Base-by-base conservation (phyloP, 805 yeast species). In the Ogataea parapolymorpha region DNA sequence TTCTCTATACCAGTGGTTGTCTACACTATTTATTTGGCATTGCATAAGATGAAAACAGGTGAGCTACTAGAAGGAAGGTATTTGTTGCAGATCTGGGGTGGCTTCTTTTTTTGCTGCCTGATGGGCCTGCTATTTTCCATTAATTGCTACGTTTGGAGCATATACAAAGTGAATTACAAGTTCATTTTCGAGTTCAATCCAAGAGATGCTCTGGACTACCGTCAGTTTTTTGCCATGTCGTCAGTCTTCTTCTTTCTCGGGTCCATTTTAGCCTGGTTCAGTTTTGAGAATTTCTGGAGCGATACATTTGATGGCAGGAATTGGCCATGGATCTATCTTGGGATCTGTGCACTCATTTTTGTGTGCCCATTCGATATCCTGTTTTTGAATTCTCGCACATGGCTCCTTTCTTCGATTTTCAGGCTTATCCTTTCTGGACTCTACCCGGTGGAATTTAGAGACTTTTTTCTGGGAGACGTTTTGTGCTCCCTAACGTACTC, bases 381-480 rank as follows among this genome's bases (percentile, higher is more conserved):
- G 30, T 80, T 69, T 53, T 70, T 75, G 26, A 63, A 75, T n/a
- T 73, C 95, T 8, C 72, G 97, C 50, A 71, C 71, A 43, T 93
- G 97, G 97, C 54, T 91, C 2, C 67, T 82, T 14, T 64, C 80
- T 11, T 80, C 95, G 0, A 41, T 81, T 1, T 76, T 90, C 72
- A 71, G 99, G 55, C 66, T 93, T 35, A 24, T 82, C 0, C 68
- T 85, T 8, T 84, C 95, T 1, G 98, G 98, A 0, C 69, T 89
- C 30, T 93, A 83, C 55, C 96, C 98, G 0, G 97, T 93, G 39
- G 98, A 91, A 64, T 93, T 93, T 58, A 74, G 90, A 42, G 99
- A 93, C 63, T 91, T 93, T 70, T 88, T 87, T 59, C 48, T 91
- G 34, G 99, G 98, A 15, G 99, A 93, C 62, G 81, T 93, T 23